Evolutionary conservation across 75 land plant genomes (phyloP).

Genomic region (Ceratopteris richardii): DNA sequence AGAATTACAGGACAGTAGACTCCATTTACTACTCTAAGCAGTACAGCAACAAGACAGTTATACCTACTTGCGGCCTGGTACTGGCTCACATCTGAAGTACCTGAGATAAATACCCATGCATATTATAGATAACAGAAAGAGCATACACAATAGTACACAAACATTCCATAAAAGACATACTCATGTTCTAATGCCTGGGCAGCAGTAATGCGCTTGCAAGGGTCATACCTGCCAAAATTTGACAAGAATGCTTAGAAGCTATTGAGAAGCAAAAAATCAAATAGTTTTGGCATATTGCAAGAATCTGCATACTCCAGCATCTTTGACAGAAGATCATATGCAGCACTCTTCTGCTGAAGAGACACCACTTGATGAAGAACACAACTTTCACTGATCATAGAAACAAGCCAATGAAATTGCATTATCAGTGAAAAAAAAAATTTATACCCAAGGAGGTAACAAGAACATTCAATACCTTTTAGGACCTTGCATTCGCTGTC

Average conservation of each 20-base stretch:
- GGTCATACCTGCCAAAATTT: conserved; percentile 61
- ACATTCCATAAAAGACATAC: conserved; percentile 26
- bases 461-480: conserved; percentile 72
- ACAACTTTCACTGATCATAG: conserved; percentile 52
- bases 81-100: conserved; percentile 76
- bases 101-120: conserved; percentile 17
- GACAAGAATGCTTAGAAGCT: conserved; percentile 1
- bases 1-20: neutral
- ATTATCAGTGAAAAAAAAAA: too few species aligned
- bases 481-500: conserved; percentile 57
- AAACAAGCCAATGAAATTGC: neutral
- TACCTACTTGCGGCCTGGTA: conserved; percentile 84
- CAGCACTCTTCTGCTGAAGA: conserved; percentile 63
- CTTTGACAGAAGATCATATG: conserved; percentile 80
- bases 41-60: neutral
- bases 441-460: too few species aligned
- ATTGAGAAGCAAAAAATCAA: neutral
- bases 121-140: neutral
- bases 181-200: conserved; percentile 95
- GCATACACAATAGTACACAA: conserved; percentile 5
- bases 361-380: conserved; percentile 63
- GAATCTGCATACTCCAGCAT: conserved; percentile 74
- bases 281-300: neutral
- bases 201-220: conserved; percentile 83
- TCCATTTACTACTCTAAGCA: neutral